Percentiles rank a stretch among this genome's conserved stretches.
These are phyloP conservation scores for Simplicillium sp. DNA, from an alignment of 2,329 filamentous ascomycete species.

Conservation along the genomic window DNA sequence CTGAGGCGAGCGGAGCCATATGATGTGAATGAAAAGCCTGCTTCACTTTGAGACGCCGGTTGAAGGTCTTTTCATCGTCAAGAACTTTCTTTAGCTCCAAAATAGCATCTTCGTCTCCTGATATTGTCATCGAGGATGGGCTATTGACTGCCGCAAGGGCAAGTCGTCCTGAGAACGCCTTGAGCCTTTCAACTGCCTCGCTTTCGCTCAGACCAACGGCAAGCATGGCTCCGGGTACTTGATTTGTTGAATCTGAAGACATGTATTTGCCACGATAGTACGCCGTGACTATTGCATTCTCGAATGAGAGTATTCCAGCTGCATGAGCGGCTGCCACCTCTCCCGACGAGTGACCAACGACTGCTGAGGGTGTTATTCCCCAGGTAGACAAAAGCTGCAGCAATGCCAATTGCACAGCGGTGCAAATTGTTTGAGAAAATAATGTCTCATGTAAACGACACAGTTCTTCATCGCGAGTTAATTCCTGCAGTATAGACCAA, in stretches of 20 bases:
- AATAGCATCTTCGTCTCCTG: slow-evolving; percentile 17
- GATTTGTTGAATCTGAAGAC: slow-evolving; percentile 7
- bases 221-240: slow-evolving; percentile 21
- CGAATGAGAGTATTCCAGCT: background rate
- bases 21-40: slow-evolving; percentile 20
- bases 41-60: slow-evolving; percentile 14
- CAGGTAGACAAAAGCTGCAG: background rate
- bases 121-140: slow-evolving; percentile 16
- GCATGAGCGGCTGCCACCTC: background rate
- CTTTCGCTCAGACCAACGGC: slow-evolving; percentile 21
- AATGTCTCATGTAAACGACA: background rate
- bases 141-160: slow-evolving; percentile 23
- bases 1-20: slow-evolving; percentile 15
- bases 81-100: slow-evolving; percentile 13
- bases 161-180: slow-evolving; percentile 15
- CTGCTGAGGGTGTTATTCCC: background rate
- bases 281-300: background rate
- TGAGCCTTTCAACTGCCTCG: slow-evolving; percentile 12
- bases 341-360: background rate
- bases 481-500: background rate
- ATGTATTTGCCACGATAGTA: slow-evolving; percentile 16
- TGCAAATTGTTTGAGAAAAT: background rate
- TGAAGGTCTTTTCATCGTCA: slow-evolving; percentile 13
- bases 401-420: background rate
- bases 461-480: background rate